These are phyloP conservation scores for Fusarium armeniacum DNA, from an alignment of 2,329 filamentous ascomycete species.

Conservation along the genomic window DNA sequence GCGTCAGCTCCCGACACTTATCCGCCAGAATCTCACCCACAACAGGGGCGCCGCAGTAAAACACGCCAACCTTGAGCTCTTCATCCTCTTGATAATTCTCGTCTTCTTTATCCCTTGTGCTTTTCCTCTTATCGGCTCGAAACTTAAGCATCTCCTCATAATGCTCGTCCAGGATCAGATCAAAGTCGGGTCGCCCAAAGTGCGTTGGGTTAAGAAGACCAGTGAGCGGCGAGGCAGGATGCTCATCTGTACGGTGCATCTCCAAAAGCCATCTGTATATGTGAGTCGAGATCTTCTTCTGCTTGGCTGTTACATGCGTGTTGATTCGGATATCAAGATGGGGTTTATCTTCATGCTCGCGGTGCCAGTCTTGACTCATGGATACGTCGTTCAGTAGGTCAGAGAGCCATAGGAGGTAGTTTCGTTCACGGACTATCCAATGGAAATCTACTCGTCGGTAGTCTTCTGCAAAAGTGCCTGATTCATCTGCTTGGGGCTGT, in stretches of 20 bases:
- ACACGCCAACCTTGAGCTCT: conserved; percentile 66
- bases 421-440: conserved; percentile 71
- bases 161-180: conserved; percentile 65
- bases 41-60: conserved; percentile 69
- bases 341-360: conserved; percentile 53
- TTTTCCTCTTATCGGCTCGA: conserved; percentile 42
- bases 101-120: background rate
- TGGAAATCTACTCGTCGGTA: conserved; percentile 70
- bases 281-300: conserved; percentile 66
- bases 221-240: conserved; percentile 67
- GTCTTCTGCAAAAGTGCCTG: conserved; percentile 52
- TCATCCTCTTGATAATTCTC: conserved; percentile 46
- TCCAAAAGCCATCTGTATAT: conserved; percentile 70
- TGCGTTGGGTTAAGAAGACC: conserved; percentile 67
- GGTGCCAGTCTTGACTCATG: conserved; percentile 56
- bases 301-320: conserved; percentile 69
- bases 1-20: conserved; percentile 64
- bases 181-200: conserved; percentile 69
- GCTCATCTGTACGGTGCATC: conserved; percentile 65
- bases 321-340: conserved; percentile 68
- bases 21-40: conserved; percentile 70
- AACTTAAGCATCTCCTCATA: conserved; percentile 65
- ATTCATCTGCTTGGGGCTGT: conserved; percentile 34
- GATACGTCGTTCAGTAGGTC: conserved; percentile 66
- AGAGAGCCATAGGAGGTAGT: conserved; percentile 70